Evolutionary conservation across 176 grass and related monocot genomes (phyloP).

Genomic region (Saccharum spontaneum): DNA sequence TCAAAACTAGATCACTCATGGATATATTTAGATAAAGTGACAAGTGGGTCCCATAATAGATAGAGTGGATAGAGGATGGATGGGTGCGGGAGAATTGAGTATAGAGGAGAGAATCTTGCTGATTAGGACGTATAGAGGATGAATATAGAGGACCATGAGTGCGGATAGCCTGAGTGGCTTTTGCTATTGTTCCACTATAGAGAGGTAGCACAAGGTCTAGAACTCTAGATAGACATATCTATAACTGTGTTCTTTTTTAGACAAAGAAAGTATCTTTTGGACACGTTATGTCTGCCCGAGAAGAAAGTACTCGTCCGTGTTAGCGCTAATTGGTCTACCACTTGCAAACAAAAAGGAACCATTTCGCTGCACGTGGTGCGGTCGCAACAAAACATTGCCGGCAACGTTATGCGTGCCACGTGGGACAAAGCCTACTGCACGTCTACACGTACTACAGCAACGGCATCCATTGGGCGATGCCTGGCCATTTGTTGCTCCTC

Average conservation of each 20-base stretch:
- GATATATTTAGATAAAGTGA: too few species aligned
- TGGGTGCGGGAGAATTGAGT: too few species aligned
- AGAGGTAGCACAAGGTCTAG: background rate
- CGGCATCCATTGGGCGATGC: background rate
- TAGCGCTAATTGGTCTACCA: background rate
- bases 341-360: background rate
- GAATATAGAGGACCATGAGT: too few species aligned
- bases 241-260: background rate
- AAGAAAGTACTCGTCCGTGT: background rate
- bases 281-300: background rate
- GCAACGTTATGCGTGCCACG: background rate
- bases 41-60: too few species aligned
- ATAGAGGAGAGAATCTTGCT: too few species aligned
- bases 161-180: too few species aligned
- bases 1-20: too few species aligned
- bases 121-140: too few species aligned
- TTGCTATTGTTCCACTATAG: too few species aligned
- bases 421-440: background rate
- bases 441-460: background rate
- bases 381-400: background rate
- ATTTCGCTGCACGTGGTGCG: slow-evolving; percentile 16
- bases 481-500: background rate
- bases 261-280: background rate
- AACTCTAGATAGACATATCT: too few species aligned
- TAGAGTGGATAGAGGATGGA: too few species aligned